Evolutionary conservation across 2,329 filamentous ascomycete species (phyloP), one percentile per base, ranked within the genome.

Genomic region (Aspergillus sp.): DNA sequence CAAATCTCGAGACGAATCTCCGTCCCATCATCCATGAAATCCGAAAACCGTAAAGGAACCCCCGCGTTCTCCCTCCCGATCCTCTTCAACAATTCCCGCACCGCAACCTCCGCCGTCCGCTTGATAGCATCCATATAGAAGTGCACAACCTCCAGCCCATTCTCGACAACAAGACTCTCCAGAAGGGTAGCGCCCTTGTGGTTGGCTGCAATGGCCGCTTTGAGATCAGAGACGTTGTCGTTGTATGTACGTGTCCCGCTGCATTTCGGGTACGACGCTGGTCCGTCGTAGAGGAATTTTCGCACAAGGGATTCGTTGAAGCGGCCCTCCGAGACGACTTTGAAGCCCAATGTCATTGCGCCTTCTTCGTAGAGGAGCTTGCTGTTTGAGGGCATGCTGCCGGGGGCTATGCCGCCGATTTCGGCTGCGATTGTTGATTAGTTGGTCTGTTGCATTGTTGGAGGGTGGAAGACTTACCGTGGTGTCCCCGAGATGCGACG

Each of bases 1-100:
- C 86, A 88, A 11, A 96, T 84, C 64, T 87, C 89, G 6, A 96
- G 83, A 55, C 85, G 82, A 69, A 96, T 94, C 0, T 91, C 90
- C 9, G 86, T 91, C 28, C 92, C 92, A 69, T 96, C 92, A 68
- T 96, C 92, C 91, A 96, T 95, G 79, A 89, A 92, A 71, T 96
- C 92, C 1, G 89, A 82, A 0, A 92, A 90, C 7, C 86, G 84
- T 0, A 96, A 83, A n/a, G 91, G 87, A 60, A 87, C 83, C 2
- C 89, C 89, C 66, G 87, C 83, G 66, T 92, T 91, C 30, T 87
- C 83, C 64, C 84, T 84, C 69, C 87, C 84, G n/a, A 94, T 88
- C 3, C 85, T 81, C 71, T 90, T 92, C 28, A 96, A 82, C 5
- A 96, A 82, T 54, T 85, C 86, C 22, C 91, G 85, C 0, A 96